phyloP scores from a whole-genome alignment of 2,329 filamentous ascomycete species.

The Capronia coronata region DNA sequence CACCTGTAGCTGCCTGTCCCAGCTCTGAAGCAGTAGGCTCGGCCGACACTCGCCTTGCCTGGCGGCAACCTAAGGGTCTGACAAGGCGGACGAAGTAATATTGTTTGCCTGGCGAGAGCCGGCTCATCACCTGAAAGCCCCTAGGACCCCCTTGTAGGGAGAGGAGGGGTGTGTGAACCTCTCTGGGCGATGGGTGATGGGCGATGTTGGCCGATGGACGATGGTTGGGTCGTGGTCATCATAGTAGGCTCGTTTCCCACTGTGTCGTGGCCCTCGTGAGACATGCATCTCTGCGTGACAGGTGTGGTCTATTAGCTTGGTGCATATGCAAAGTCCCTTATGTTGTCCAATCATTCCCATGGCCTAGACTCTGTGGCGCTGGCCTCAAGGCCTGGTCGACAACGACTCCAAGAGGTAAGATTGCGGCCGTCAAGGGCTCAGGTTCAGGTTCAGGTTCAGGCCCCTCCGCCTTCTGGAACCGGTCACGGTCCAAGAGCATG shows the following conservation, averaged over 20 bases:
- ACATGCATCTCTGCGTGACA: conserved; percentile 19
- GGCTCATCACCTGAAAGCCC: conserved; percentile 13
- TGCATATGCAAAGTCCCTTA: conserved; percentile 21
- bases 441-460: background rate
- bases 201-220: background rate
- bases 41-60: conserved; percentile 1
- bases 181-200: too few species aligned
- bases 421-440: conserved; percentile 13
- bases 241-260: conserved; percentile 11
- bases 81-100: conserved; percentile 7
- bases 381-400: conserved; percentile 6
- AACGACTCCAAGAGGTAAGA: conserved; percentile 16
- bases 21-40: conserved; percentile 3
- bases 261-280: conserved; percentile 20
- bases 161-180: conserved; percentile 21
- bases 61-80: background rate
- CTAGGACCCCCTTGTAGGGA: too few species aligned
- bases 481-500: background rate
- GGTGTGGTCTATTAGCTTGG: conserved; percentile 14
- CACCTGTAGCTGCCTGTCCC: background rate
- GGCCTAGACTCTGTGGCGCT: conserved; percentile 5
- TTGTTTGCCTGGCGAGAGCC: conserved; percentile 18
- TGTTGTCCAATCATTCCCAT: conserved; percentile 14
- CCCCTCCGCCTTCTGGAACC: background rate
- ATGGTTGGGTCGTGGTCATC: background rate